Conservation (phyloP, 306 rosid genomes). For the Elaeagnus macrophylla region DNA sequence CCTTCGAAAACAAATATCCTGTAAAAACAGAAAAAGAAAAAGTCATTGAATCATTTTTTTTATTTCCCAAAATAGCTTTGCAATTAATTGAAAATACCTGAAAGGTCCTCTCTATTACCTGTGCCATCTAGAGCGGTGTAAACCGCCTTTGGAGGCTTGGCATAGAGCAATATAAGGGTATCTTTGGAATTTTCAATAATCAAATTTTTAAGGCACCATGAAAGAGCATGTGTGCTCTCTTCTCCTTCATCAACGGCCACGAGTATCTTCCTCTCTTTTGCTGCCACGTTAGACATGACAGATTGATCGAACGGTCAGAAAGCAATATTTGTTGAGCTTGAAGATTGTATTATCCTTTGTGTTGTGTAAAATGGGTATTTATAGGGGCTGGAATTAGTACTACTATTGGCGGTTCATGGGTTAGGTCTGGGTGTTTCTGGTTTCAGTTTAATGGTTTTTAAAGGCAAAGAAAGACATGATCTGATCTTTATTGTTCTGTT, state of each 20-base stretch:
- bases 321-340: too few relatives aligned
- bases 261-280: conserved; percentile 47
- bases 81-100: background rate
- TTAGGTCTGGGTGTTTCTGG: conserved; percentile 19
- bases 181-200: conserved; percentile 45
- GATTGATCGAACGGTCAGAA: conserved; percentile 6
- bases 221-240: conserved; percentile 75
- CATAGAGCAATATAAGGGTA: conserved; percentile 54
- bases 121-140: conserved; percentile 59
- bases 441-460: conserved; percentile 5
- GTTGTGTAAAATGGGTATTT: too few relatives aligned
- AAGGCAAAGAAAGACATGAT: too few relatives aligned
- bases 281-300: conserved; percentile 38
- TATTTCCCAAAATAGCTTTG: conserved; percentile 3
- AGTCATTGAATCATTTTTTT: too few relatives aligned
- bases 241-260: conserved; percentile 86
- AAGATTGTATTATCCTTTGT: too few relatives aligned
- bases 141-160: conserved; percentile 40
- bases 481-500: too few relatives aligned
- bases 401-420: conserved; percentile 41
- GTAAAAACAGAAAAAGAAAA: background rate
- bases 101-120: conserved; percentile 24
- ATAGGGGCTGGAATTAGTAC: background rate
- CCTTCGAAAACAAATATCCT: conserved; percentile 71
- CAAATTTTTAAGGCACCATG: conserved; percentile 71